Evolutionary conservation across 306 rosid species (phyloP).

Genomic region (Cicer judaicum): DNA sequence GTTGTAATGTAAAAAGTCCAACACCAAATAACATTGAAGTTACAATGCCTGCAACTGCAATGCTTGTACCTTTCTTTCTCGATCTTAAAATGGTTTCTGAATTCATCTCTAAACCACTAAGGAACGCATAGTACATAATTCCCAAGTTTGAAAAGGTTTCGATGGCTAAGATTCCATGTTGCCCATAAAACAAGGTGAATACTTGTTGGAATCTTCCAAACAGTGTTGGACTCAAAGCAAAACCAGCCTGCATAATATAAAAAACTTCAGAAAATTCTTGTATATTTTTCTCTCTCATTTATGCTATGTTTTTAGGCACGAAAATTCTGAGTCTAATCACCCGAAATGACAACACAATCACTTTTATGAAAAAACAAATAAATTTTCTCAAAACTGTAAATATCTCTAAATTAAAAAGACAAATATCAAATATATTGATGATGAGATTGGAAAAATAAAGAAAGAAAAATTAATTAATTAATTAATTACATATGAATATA

Average conservation of each 20-base stretch:
- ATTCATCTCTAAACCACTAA: conserved; percentile 53
- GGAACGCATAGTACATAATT: conserved; percentile 41
- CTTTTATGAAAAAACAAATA: too few relatives aligned
- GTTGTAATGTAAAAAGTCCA: conserved; percentile 29
- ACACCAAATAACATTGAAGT: conserved; percentile 37
- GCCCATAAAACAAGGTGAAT: background rate
- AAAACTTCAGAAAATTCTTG: conserved; percentile 5
- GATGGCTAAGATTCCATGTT: background rate
- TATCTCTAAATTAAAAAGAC: background rate
- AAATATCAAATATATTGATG: background rate
- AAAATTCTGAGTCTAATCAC: background rate
- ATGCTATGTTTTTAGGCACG: background rate
- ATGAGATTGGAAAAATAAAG: background rate
- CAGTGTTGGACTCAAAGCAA: background rate
- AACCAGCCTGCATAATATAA: conserved; percentile 41
- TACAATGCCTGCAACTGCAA: conserved; percentile 39
- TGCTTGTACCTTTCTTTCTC: conserved; percentile 34
- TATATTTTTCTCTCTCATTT: background rate
- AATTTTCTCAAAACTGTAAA: too few relatives aligned
- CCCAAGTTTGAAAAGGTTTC: conserved; percentile 41
- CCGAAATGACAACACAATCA: background rate
- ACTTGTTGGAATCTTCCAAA: background rate
- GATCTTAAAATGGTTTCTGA: conserved; percentile 15
- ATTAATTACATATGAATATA: background rate
- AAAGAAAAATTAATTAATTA: background rate